Evolutionary conservation across 768 basidiomycete genomes (phyloP).

Genomic region (Calvatia gigantea): DNA sequence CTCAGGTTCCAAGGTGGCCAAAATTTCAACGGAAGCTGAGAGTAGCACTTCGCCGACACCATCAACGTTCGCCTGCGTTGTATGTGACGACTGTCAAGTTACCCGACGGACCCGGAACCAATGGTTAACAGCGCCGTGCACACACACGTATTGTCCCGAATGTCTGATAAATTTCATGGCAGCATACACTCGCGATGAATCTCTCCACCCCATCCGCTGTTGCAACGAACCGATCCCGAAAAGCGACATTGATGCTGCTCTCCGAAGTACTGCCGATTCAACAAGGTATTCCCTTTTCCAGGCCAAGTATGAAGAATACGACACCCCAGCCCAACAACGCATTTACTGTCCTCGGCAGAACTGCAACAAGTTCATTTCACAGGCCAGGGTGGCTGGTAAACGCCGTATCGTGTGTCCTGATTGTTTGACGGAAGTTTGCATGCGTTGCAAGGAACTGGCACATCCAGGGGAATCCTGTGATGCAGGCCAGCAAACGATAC

Average conservation of each 20-base stretch:
- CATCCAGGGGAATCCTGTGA: slow-evolving; percentile 14
- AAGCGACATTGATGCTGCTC: not conserved
- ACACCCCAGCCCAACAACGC: slow-evolving; percentile 1
- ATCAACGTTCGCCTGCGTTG: not conserved
- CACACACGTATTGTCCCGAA: slow-evolving; percentile 10
- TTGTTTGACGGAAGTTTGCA: slow-evolving; percentile 6
- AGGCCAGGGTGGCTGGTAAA: not conserved
- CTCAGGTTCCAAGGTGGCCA: not conserved
- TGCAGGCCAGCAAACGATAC: not conserved
- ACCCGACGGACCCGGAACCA: not conserved
- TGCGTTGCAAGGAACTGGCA: slow-evolving; percentile 3
- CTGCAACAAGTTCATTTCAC: slow-evolving; percentile 9
- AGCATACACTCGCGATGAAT: slow-evolving; percentile 12
- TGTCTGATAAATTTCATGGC: slow-evolving; percentile 7
- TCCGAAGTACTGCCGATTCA: not conserved
- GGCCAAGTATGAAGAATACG: slow-evolving; percentile 10
- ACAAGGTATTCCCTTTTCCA: not conserved
- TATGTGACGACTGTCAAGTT: not conserved
- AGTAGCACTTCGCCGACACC: too few species aligned
- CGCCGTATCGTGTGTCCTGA: not conserved
- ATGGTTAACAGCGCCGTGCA: slow-evolving; percentile 6
- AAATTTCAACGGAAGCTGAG: too few species aligned
- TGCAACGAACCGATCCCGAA: slow-evolving; percentile 11
- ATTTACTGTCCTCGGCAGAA: slow-evolving; percentile 11
- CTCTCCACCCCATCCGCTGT: slow-evolving; percentile 12